Conservation (phyloP, 1,284 basidiomycete genomes). For the Ustilago sp. region DNA sequence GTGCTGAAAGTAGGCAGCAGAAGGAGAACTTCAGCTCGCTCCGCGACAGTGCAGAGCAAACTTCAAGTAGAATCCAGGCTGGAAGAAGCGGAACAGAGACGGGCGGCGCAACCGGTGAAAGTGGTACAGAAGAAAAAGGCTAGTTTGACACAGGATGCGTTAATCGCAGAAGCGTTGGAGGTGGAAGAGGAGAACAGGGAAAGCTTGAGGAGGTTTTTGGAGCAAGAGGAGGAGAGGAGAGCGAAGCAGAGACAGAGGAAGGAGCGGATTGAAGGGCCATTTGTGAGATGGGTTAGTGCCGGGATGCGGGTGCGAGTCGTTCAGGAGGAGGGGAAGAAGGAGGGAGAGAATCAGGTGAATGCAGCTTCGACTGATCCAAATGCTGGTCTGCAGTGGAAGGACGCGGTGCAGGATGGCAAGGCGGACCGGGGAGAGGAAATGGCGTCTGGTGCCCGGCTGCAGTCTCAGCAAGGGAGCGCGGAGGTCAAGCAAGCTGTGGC, state of each 20-base stretch:
- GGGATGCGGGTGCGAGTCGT: conserved; percentile 41
- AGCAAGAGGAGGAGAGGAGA: conserved; percentile 82
- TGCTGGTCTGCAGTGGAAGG: neutral
- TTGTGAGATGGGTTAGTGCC: conserved; percentile 80
- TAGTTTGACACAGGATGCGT: conserved; percentile 79
- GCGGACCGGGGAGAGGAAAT: too few species aligned
- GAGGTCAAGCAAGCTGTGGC: neutral
- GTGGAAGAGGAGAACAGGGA: conserved; percentile 84
- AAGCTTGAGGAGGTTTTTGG: conserved; percentile 82
- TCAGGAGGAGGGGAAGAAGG: conserved; percentile 19
- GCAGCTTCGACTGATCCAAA: too few species aligned
- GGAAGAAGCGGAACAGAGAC: conserved; percentile 76
- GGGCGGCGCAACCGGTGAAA: conserved; percentile 70
- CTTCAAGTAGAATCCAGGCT: conserved; percentile 60
- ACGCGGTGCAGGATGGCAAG: neutral
- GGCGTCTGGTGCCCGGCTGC: too few species aligned
- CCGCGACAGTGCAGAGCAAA: conserved; percentile 60
- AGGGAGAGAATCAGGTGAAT: neutral
- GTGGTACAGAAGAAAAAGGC: conserved; percentile 40
- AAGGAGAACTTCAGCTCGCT: conserved; percentile 34
- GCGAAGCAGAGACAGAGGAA: conserved; percentile 75
- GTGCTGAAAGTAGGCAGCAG: neutral
- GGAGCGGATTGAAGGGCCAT: conserved; percentile 77
- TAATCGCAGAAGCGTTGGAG: conserved; percentile 83
- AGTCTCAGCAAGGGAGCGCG: neutral